A percentile compares a stretch with the other conserved stretches of the same genome.
Conservation (phyloP, 2,329 filamentous ascomycete genomes). For the Truncatella angustata region DNA sequence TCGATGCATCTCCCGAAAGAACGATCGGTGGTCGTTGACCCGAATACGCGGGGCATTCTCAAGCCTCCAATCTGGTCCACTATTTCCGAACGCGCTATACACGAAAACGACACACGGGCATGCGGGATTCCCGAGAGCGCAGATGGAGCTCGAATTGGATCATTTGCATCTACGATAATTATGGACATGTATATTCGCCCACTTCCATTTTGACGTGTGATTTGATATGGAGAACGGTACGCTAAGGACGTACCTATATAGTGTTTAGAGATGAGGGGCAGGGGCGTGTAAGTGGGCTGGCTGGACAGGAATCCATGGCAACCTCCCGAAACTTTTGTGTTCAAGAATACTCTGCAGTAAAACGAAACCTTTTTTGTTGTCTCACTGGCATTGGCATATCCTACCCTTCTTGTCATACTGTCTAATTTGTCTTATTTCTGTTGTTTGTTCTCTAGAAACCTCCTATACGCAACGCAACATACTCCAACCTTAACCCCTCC, state of each 20-base stretch:
- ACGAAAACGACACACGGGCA: neutral
- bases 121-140: neutral
- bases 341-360: too few species aligned
- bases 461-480: too few species aligned
- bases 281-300: neutral
- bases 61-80: neutral
- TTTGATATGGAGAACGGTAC: neutral
- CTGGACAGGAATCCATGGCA: too few species aligned
- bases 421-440: too few species aligned
- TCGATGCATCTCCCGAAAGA: neutral
- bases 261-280: neutral
- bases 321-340: too few species aligned
- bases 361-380: too few species aligned
- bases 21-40: conserved; percentile 4
- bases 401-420: too few species aligned
- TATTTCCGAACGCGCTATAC: neutral
- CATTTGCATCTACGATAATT: neutral
- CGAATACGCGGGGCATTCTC: conserved; percentile 7
- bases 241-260: neutral
- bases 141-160: neutral
- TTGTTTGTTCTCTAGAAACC: too few species aligned
- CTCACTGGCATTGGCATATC: too few species aligned
- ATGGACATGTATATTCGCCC: too few species aligned
- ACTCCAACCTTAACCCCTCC: conserved; percentile 5
- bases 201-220: too few species aligned